phyloP scores from a whole-genome alignment of 306 rosid species.

The Quercus suber region DNA sequence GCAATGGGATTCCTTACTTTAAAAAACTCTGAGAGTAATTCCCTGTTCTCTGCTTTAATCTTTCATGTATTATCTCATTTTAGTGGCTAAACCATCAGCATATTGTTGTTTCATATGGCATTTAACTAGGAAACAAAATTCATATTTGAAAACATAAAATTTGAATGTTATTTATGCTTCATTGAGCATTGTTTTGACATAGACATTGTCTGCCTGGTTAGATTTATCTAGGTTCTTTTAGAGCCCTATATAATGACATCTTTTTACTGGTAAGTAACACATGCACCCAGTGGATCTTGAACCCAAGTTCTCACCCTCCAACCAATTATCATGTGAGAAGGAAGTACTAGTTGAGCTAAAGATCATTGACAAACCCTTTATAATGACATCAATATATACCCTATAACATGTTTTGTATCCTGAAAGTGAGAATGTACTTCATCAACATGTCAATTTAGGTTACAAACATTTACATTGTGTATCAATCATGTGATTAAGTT shows the following conservation, averaged over 20 bases:
- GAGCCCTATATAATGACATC: neutral
- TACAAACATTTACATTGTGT: neutral
- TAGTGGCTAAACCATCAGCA: neutral
- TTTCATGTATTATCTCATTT: neutral
- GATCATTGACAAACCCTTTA: neutral
- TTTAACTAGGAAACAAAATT: neutral
- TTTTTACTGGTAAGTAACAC: no score
- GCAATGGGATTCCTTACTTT: constrained; percentile 38
- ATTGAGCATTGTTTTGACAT: neutral
- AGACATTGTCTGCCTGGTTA: neutral
- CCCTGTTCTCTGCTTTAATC: constrained; percentile 19
- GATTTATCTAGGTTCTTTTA: neutral
- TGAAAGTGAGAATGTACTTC: neutral
- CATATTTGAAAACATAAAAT: neutral
- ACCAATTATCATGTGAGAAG: no score
- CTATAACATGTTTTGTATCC: neutral
- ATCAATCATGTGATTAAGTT: neutral
- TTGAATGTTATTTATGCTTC: neutral
- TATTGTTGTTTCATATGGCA: neutral
- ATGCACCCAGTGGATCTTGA: no score
- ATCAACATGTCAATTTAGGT: neutral
- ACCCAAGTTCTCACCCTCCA: no score
- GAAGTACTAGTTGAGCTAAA: no score
- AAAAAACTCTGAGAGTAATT: constrained; percentile 44
- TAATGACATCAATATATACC: neutral